Base-by-base conservation (phyloP, 495 filamentous ascomycete genomes). In the Daldinia grandis region DNA sequence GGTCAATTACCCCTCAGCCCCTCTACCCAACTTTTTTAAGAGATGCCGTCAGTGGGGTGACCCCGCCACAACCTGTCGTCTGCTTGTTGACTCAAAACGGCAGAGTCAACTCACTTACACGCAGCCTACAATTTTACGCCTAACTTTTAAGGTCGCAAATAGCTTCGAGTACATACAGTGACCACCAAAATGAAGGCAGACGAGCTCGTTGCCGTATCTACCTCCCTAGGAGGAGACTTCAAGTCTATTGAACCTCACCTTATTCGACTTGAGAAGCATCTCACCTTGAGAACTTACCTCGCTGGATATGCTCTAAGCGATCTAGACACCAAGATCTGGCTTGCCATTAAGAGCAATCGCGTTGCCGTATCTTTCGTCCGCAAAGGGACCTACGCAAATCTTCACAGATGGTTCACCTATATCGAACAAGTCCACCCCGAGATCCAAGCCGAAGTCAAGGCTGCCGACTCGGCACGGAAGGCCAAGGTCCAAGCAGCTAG, bases 391-490 rank as follows among this genome's bases (percentile, higher is more conserved):
- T 87, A 97, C 60, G 83, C 86, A 60, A 97, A 97, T 79, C 78
- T 98, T 25, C 87, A 86, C 55, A 87, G 95, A 66, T 99, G 95
- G 95, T 98, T 95, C 80, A 85, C 82, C 60, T 97, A 91, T 78
- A 80, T 99, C 74, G 92, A 97, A 76, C 88, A 93, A 77, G 85
- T 86, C 37, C 91, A 93, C 76, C 91, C 91, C 6, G 92, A 87
- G 77, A 86, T 87, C 62, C 85, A 87, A 72, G 77, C 78, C 62
- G 84, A 85, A 64, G 76, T 86, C 72, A 85, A 85, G 76, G 83
- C 82, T 14, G 83, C 82, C 70, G 84, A 92, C 51, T 87, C 90
- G 44, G 82, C 81, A 31, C 84, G 92, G 59, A 91, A 85, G 68
- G 87, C 88, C 42, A 93, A 91, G 83, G 90, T 90, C 73, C 84